Evolutionary conservation across 2,329 filamentous ascomycete species (phyloP).

Genomic region (Teratosphaeria epicoccoides): DNA sequence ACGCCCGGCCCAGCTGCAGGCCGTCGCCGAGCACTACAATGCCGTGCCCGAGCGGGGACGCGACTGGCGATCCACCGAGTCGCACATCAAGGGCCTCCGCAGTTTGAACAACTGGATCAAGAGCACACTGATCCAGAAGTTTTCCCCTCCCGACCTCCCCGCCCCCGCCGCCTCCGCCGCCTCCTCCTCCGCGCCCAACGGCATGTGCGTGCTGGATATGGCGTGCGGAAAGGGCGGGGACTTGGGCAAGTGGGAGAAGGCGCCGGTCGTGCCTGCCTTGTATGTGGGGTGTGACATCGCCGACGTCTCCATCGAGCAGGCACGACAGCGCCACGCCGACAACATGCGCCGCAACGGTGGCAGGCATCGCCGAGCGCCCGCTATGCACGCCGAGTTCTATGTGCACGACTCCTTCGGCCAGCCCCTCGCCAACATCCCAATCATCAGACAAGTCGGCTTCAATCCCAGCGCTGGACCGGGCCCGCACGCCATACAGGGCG

Average conservation of each 20-base stretch:
- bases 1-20: slow-evolving; percentile 52
- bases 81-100: slow-evolving; percentile 85
- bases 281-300: slow-evolving; percentile 94
- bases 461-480: slow-evolving; percentile 57
- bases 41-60: slow-evolving; percentile 84
- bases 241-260: slow-evolving; percentile 88
- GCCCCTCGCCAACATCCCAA: slow-evolving; percentile 67
- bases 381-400: slow-evolving; percentile 71
- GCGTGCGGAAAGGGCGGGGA: slow-evolving; percentile 97
- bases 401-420: slow-evolving; percentile 89
- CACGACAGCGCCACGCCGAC: slow-evolving; percentile 66
- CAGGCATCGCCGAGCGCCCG: slow-evolving; percentile 25
- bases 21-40: slow-evolving; percentile 92
- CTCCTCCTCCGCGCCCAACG: too few relatives aligned
- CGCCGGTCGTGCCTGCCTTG: slow-evolving; percentile 78
- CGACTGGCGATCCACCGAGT: slow-evolving; percentile 90
- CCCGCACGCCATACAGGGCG: slow-evolving; percentile 49
- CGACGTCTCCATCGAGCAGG: slow-evolving; percentile 83
- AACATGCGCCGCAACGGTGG: slow-evolving; percentile 52
- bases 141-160: slow-evolving; percentile 45
- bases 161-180: too few relatives aligned
- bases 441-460: slow-evolving; percentile 80
- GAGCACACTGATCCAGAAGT: slow-evolving; percentile 93
- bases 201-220: slow-evolving; percentile 77
- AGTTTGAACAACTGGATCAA: slow-evolving; percentile 99